These are phyloP conservation scores for Zizania latifolia DNA, from an alignment of 176 grass and related monocot genomes.

Conservation along the genomic window DNA sequence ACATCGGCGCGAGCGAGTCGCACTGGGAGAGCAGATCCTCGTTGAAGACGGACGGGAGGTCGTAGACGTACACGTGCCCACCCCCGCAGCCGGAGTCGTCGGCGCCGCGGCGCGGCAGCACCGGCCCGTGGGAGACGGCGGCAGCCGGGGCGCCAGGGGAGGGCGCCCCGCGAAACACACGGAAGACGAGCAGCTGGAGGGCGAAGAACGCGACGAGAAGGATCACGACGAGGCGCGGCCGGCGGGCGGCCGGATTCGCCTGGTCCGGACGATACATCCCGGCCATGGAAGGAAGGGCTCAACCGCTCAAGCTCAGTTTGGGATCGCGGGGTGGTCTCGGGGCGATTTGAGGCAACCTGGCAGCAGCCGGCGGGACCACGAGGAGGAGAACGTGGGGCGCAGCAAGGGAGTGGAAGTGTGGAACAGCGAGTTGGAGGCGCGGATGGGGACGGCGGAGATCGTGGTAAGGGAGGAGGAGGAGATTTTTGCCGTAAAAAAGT, in stretches of 20 bases:
- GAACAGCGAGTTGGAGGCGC: neutral
- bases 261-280: constrained; percentile 21
- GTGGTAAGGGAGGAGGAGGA: neutral
- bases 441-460: constrained; percentile 2
- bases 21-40: constrained; percentile 49
- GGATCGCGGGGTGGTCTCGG: neutral
- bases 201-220: constrained; percentile 44
- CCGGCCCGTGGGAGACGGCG: neutral
- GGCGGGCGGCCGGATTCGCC: constrained; percentile 8
- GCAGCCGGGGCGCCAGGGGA: too few species aligned
- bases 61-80: constrained; percentile 73
- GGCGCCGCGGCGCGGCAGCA: neutral
- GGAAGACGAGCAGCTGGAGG: constrained; percentile 58
- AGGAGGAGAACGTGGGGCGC: constrained; percentile 32
- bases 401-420: constrained; percentile 5
- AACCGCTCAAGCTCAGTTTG: neutral
- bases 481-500: too few species aligned
- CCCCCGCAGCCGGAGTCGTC: constrained; percentile 24
- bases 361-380: constrained; percentile 6
- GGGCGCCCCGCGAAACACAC: constrained; percentile 32
- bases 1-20: constrained; percentile 42
- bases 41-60: constrained; percentile 65
- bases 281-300: constrained; percentile 17
- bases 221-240: constrained; percentile 31
- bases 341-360: constrained; percentile 18